These are phyloP conservation scores for Diaporthe sp. DNA, from an alignment of 2,329 filamentous ascomycete species.

Conservation along the genomic window DNA sequence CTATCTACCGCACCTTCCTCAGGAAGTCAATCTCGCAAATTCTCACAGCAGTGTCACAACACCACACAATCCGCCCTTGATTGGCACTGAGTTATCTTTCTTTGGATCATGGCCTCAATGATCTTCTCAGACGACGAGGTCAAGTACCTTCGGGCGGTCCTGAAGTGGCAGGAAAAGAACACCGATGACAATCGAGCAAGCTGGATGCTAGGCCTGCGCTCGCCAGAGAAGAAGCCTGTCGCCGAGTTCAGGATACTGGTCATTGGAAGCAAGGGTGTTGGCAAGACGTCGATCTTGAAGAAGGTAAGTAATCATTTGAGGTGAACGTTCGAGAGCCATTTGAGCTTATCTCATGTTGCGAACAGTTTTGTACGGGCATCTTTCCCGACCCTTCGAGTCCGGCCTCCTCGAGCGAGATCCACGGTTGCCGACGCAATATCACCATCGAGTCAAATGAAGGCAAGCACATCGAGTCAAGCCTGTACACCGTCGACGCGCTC, in stretches of 20 bases:
- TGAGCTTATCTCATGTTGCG: background rate
- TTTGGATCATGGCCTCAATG: constrained; percentile 45
- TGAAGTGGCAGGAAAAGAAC: constrained; percentile 53
- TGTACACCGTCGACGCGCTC: constrained; percentile 52
- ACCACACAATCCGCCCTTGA: background rate
- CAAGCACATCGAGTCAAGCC: constrained; percentile 44
- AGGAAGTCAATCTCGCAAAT: background rate
- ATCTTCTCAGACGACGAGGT: constrained; percentile 55
- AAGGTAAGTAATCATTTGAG: constrained; percentile 45
- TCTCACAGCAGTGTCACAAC: background rate
- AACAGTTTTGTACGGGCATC: constrained; percentile 49
- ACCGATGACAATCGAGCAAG: constrained; percentile 41
- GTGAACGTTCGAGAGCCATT: constrained; percentile 15
- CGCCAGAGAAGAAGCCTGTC: constrained; percentile 41
- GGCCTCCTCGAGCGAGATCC: constrained; percentile 41
- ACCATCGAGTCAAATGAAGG: constrained; percentile 45
- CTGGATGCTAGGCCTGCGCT: constrained; percentile 29
- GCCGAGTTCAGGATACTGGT: constrained; percentile 56
- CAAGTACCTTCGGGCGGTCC: constrained; percentile 54
- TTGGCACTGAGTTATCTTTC: background rate
- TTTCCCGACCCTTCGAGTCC: constrained; percentile 44
- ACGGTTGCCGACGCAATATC: constrained; percentile 51
- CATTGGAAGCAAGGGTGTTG: constrained; percentile 53
- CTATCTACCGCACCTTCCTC: background rate
- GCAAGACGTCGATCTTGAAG: constrained; percentile 57